Evolutionary conservation across 2,329 filamentous ascomycete genomes (phyloP).

Genomic region (Aureobasidium vineae): DNA sequence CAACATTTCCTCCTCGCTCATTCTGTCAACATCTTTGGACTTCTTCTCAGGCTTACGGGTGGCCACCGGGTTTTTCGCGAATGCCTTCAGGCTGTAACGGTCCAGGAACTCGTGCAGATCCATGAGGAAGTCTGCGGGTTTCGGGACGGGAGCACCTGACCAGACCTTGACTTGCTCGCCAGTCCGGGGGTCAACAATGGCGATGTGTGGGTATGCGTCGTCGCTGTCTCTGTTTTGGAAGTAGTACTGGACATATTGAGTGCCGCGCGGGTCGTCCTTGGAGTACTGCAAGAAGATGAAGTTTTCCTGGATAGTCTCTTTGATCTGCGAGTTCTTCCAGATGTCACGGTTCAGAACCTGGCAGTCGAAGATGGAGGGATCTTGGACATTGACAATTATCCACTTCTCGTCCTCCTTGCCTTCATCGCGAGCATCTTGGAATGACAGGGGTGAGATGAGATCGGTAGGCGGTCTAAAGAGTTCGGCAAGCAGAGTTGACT

Average conservation of each 20-base stretch:
- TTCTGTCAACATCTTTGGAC: slow-evolving; percentile 73
- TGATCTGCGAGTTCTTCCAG: slow-evolving; percentile 83
- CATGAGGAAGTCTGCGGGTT: slow-evolving; percentile 76
- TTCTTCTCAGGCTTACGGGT: slow-evolving; percentile 65
- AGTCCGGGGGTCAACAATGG: slow-evolving; percentile 91
- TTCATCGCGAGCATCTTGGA: slow-evolving; percentile 78
- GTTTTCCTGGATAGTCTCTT: slow-evolving; percentile 79
- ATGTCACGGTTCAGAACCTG: slow-evolving; percentile 91
- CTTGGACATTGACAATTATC: slow-evolving; percentile 94
- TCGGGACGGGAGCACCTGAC: slow-evolving; percentile 79
- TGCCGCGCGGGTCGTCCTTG: slow-evolving; percentile 75
- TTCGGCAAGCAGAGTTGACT: slow-evolving; percentile 78
- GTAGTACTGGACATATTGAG: slow-evolving; percentile 87
- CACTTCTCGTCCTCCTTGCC: slow-evolving; percentile 90
- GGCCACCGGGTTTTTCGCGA: slow-evolving; percentile 90
- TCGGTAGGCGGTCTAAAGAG: slow-evolving; percentile 92
- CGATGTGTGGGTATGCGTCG: slow-evolving; percentile 94
- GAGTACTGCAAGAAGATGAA: slow-evolving; percentile 96
- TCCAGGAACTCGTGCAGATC: slow-evolving; percentile 96
- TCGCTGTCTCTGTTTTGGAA: slow-evolving; percentile 72
- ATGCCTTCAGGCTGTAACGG: slow-evolving; percentile 82
- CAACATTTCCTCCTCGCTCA: slow-evolving; percentile 98
- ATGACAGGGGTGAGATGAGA: slow-evolving; percentile 74
- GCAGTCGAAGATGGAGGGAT: slow-evolving; percentile 89
- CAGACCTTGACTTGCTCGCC: slow-evolving; percentile 97